These are phyloP conservation scores for Yarrowia osloensis DNA, from an alignment of 805 yeast genomes.

Conservation along the genomic window DNA sequence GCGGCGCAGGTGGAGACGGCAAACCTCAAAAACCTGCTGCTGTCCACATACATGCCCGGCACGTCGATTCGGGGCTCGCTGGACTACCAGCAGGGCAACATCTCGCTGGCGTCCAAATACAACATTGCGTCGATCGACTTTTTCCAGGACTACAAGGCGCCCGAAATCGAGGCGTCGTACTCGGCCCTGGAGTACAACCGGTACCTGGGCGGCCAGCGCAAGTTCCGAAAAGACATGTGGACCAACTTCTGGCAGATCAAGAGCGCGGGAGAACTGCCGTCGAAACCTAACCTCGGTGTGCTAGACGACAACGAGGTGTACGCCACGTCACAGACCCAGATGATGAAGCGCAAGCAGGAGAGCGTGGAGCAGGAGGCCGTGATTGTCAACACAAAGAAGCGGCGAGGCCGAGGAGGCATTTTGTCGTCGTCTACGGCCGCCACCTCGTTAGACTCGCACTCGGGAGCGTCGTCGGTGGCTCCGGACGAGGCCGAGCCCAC, in stretches of 20 bases:
- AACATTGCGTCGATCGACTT: slow-evolving; percentile 31
- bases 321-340: slow-evolving; percentile 2
- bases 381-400: slow-evolving; percentile 15
- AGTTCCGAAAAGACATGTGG: slow-evolving; percentile 41
- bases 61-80: slow-evolving; percentile 37
- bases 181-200: slow-evolving; percentile 38
- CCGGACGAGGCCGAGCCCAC: slow-evolving; percentile 14
- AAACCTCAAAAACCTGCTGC: slow-evolving; percentile 6
- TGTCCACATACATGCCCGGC: slow-evolving; percentile 37
- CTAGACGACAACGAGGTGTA: slow-evolving; percentile 19
- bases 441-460: background rate
- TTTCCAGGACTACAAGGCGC: slow-evolving; percentile 26
- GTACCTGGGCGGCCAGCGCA: slow-evolving; percentile 40
- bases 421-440: background rate
- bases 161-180: slow-evolving; percentile 37
- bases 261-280: slow-evolving; percentile 24
- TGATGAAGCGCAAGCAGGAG: slow-evolving; percentile 28
- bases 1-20: slow-evolving; percentile 16
- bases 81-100: slow-evolving; percentile 36
- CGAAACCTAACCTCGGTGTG: slow-evolving; percentile 27
- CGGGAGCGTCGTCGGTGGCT: background rate
- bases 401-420: slow-evolving; percentile 13
- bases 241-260: slow-evolving; percentile 40
- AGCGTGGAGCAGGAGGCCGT: slow-evolving; percentile 28
- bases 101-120: slow-evolving; percentile 31